Percentiles rank a stretch among this genome's conserved stretches.
Conservation (phyloP, 208 protist genomes). For the Acanthamoeba royreba region DNA sequence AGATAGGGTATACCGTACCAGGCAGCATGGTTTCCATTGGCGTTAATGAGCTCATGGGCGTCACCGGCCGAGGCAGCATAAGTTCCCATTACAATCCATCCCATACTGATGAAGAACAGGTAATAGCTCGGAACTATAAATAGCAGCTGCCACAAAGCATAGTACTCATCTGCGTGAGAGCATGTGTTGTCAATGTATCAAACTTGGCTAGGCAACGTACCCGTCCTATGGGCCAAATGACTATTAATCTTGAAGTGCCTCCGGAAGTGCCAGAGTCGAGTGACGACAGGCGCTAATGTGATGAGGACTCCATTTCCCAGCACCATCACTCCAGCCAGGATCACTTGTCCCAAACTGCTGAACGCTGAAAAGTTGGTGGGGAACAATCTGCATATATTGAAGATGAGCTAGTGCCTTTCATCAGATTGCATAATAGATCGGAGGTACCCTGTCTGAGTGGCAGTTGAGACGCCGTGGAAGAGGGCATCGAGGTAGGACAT, state of each 20-base stretch:
- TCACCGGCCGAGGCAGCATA: neutral
- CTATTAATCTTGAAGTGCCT: neutral
- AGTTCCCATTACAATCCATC: neutral
- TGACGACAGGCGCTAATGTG: neutral
- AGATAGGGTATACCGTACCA: too few relatives aligned
- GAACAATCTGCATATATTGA: neutral
- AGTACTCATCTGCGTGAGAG: neutral
- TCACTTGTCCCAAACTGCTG: neutral
- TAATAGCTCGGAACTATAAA: neutral
- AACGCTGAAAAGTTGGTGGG: neutral
- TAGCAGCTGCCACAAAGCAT: neutral
- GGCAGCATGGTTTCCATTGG: neutral
- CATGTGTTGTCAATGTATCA: too few relatives aligned
- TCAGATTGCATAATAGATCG: too few relatives aligned
- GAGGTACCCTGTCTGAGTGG: neutral
- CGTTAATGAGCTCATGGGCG: neutral
- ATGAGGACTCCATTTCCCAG: neutral
- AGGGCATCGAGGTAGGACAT: neutral
- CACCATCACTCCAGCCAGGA: neutral
- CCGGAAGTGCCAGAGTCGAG: neutral
- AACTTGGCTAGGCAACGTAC: too few relatives aligned
- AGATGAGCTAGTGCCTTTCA: too few relatives aligned
- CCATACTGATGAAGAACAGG: neutral
- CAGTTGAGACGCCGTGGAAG: neutral
- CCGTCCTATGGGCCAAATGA: too few relatives aligned